A percentile compares a stretch with the other conserved stretches of the same genome.
phyloP scores from a whole-genome alignment of 2,329 filamentous ascomycete genomes.

The Fusarium secorum region DNA sequence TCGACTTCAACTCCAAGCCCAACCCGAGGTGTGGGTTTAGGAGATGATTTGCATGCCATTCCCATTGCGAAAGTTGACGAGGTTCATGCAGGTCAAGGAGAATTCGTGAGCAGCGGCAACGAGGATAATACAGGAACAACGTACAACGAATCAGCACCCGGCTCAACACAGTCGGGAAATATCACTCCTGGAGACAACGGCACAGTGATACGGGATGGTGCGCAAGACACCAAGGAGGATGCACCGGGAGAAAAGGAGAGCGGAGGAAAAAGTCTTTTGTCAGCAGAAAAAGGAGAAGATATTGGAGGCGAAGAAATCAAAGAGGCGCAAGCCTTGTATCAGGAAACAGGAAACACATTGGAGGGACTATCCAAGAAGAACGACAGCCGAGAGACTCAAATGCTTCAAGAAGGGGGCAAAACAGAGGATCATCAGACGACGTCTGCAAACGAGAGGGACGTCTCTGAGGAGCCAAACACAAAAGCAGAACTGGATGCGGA shows the following conservation, averaged over 20 bases:
- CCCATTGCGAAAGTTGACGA: neutral
- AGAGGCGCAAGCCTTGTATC: slow-evolving; percentile 9
- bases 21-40: neutral
- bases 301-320: slow-evolving; percentile 10
- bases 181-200: neutral
- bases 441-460: neutral
- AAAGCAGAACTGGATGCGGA: slow-evolving; percentile 16
- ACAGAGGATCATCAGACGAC: slow-evolving; percentile 6
- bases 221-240: neutral
- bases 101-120: neutral
- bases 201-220: slow-evolving; percentile 6
- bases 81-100: neutral
- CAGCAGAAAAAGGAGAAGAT: neutral
- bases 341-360: slow-evolving; percentile 1
- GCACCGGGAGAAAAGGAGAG: neutral
- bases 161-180: neutral
- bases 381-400: slow-evolving; percentile 3
- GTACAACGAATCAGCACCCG: neutral
- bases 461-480: slow-evolving; percentile 3
- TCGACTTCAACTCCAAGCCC: slow-evolving; percentile 26
- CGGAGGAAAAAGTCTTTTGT: neutral
- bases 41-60: neutral
- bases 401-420: neutral
- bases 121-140: neutral
- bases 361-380: slow-evolving; percentile 1